A percentile compares a stretch with the other conserved stretches of the same genome.
These are phyloP conservation scores for Ophiorrhiza pumila DNA, from an alignment of 257 asterid genomes.

Conservation along the genomic window DNA sequence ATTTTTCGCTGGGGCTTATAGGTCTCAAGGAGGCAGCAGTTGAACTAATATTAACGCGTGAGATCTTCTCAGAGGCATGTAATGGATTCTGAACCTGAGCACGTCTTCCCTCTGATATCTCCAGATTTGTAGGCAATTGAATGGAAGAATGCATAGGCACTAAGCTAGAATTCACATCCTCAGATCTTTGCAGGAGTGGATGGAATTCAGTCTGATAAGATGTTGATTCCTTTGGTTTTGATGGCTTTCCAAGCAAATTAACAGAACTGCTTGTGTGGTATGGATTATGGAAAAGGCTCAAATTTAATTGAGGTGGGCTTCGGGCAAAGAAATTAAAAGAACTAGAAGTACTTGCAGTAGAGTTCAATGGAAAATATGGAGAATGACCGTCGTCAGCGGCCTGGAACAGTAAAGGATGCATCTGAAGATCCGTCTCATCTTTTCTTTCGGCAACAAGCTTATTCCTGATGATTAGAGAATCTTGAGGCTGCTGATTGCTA, in stretches of 20 bases:
- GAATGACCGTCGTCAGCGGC: constrained; percentile 54
- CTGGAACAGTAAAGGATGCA: constrained; percentile 96
- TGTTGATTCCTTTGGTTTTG: constrained; percentile 45
- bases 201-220: constrained; percentile 61
- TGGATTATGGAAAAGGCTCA: constrained; percentile 70
- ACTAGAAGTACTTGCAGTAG: constrained; percentile 36
- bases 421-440: constrained; percentile 64
- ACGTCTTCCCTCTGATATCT: constrained; percentile 33
- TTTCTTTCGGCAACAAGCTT: constrained; percentile 38
- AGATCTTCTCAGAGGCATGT: constrained; percentile 19
- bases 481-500: constrained; percentile 37
- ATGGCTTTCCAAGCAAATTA: constrained; percentile 57
- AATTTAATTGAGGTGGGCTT: constrained; percentile 68
- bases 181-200: constrained; percentile 75
- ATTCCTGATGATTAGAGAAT: constrained; percentile 27
- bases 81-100: constrained; percentile 30
- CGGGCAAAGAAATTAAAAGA: constrained; percentile 57
- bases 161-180: constrained; percentile 38
- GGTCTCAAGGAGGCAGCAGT: constrained; percentile 36
- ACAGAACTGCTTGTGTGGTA: constrained; percentile 62
- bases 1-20: constrained; percentile 35
- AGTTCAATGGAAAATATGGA: constrained; percentile 44
- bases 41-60: constrained; percentile 29
- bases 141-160: constrained; percentile 30
- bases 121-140: constrained; percentile 33